A percentile compares a stretch with the other conserved stretches of the same genome.
These are phyloP conservation scores for Herpetomonas tarakana DNA, from an alignment of 208 protist species.

Conservation along the genomic window DNA sequence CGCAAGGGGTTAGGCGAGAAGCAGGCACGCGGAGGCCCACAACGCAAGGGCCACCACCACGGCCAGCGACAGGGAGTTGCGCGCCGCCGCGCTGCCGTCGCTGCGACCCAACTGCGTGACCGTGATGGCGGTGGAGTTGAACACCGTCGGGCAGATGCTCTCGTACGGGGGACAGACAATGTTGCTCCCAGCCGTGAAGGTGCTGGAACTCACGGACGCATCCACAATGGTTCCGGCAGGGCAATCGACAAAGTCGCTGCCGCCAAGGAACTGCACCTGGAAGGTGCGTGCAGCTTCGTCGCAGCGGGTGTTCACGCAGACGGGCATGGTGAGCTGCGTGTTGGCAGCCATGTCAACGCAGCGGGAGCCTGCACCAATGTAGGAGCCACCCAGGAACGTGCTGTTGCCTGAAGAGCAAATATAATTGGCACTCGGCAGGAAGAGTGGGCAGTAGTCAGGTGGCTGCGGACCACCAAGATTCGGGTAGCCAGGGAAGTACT, in stretches of 20 bases:
- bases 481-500: constrained; percentile 7
- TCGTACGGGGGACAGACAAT: background rate
- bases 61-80: too few relatives aligned
- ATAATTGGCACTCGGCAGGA: constrained; percentile 9
- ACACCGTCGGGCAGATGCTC: background rate
- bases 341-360: background rate
- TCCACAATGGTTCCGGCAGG: background rate
- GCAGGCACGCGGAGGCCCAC: too few relatives aligned
- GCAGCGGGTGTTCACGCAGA: constrained; percentile 8
- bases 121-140: background rate
- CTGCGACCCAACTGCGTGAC: too few relatives aligned
- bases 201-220: background rate
- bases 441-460: constrained; percentile 11
- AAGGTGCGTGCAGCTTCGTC: constrained; percentile 2
- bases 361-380: background rate
- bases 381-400: constrained; percentile 4
- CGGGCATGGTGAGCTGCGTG: background rate
- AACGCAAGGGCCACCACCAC: too few relatives aligned
- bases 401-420: constrained; percentile 5
- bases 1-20: too few relatives aligned
- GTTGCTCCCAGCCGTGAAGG: background rate
- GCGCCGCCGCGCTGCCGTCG: too few relatives aligned
- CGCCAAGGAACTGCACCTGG: constrained; percentile 9
- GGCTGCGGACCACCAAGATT: background rate
- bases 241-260: constrained; percentile 3